Evolutionary conservation across 805 yeast species (phyloP).

Genomic region (Lipomyces lipofer): DNA sequence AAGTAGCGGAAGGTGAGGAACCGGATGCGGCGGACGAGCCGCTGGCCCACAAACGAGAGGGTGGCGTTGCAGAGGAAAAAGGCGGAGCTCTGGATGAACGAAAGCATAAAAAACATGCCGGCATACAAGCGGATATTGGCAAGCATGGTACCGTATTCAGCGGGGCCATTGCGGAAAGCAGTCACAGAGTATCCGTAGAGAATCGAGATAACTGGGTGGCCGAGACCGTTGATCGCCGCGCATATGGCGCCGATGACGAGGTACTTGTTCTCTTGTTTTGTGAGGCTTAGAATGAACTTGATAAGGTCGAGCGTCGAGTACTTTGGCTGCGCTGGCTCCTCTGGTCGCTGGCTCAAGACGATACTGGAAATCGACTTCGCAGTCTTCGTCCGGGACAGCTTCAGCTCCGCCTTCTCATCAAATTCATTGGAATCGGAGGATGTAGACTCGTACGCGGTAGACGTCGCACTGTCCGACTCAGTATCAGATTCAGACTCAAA

Average conservation of each 20-base stretch:
- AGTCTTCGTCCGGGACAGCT: slow-evolving; percentile 8
- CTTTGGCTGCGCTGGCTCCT: not conserved
- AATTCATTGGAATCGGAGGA: slow-evolving; percentile 6
- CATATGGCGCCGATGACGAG: slow-evolving; percentile 9
- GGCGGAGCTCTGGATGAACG: slow-evolving; percentile 1
- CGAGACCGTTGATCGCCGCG: slow-evolving; percentile 16
- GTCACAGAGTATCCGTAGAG: slow-evolving; percentile 12
- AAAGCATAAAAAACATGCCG: slow-evolving; percentile 18
- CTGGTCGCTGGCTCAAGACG: not conserved
- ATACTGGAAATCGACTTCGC: slow-evolving; percentile 9
- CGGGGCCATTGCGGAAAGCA: slow-evolving; percentile 10
- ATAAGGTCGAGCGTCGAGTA: slow-evolving; percentile 12
- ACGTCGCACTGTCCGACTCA: not conserved
- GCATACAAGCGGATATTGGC: slow-evolving; percentile 36
- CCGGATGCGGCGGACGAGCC: slow-evolving; percentile 41
- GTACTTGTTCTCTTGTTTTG: slow-evolving; percentile 4
- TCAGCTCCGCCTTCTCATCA: not conserved
- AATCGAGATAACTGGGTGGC: slow-evolving; percentile 12
- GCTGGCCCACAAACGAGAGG: slow-evolving; percentile 34
- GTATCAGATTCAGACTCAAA: not conserved
- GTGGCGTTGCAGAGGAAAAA: slow-evolving; percentile 5
- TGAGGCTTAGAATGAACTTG: slow-evolving; percentile 9
- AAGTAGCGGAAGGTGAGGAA: slow-evolving; percentile 38
- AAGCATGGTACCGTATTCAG: slow-evolving; percentile 10
- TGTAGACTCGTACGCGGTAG: slow-evolving; percentile 10